Base-by-base conservation (phyloP, 164 flowering plant species). In the Vitis riparia region DNA sequence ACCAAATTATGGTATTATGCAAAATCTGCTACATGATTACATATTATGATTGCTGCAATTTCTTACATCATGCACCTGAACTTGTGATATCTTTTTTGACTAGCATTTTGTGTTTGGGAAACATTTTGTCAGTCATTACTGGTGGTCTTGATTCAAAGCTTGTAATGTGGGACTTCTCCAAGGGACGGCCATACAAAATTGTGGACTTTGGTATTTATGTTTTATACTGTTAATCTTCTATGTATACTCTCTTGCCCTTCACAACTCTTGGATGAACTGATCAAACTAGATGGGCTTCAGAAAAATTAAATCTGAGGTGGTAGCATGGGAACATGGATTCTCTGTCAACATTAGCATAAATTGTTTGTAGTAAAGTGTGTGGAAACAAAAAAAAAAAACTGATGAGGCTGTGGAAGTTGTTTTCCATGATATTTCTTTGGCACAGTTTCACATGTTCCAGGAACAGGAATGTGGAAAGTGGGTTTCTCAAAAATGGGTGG, bases 141-240 rank as follows among this genome's bases (percentile, higher is more conserved):
- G 99, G 97, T 62, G 97, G 97, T 70, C 89, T 93, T 69, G 99
- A 95, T 78, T 86, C 97, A 63, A 91, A 90, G 80, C 90, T 95
- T 73, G 79, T 93, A 62, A 73, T 88, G 84, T 95, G 98, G 98
- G 96, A 93, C 79, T 89, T 90, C 80, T 92, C 98, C 68, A 90
- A 87, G 78, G 97, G 94, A 51, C 89, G 91, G 3, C 87, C 88
- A 12, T 65, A 52, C 81, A 86, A 86, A 80, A 76, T 79, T 68
- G 59, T 88, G 53, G 94, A 94, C 74, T 94, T 89, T 80, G 93
- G 99, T 92, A 82, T 58, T 67, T 51, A 51, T 37, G 29, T 44
- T 52, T 51, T 27, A 9, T 50, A 17, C 11, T 9, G 27, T 44
- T 19, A 10, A 9, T 12, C 3, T 11, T 51, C 17, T 65, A 2